A percentile compares a stretch with the other conserved stretches of the same genome.
phyloP scores from a whole-genome alignment of 495 filamentous ascomycete genomes.

The Cairneyella variabilis region DNA sequence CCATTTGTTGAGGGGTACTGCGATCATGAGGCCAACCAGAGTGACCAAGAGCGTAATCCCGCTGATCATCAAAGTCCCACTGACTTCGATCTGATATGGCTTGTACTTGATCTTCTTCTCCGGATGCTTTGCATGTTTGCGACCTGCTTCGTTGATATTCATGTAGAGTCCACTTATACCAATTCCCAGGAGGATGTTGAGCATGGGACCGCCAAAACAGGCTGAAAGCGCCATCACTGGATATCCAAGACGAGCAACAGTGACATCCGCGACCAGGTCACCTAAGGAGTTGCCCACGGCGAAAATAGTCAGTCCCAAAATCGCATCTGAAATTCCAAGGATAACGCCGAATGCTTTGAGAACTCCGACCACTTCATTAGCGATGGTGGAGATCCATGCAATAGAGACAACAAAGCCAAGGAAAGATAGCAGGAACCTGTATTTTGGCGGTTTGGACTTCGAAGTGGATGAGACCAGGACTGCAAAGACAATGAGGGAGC shows the following conservation, averaged over 20 bases:
- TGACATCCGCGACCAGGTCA: conserved; percentile 92
- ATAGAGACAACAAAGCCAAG: conserved; percentile 89
- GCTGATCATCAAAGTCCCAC: conserved; percentile 76
- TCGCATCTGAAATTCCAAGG: conserved; percentile 88
- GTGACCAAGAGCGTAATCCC: conserved; percentile 78
- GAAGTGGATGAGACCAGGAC: conserved; percentile 62
- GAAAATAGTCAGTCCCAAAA: conserved; percentile 93
- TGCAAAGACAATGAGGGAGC: conserved; percentile 61
- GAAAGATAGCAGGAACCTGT: conserved; percentile 75
- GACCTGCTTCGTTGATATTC: conserved; percentile 56
- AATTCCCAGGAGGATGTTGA: conserved; percentile 95
- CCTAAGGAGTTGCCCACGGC: conserved; percentile 94
- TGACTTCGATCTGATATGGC: conserved; percentile 77
- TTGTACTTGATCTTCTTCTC: conserved; percentile 45
- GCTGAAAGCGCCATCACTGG: conserved; percentile 96
- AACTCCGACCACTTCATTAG: conserved; percentile 92
- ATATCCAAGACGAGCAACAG: conserved; percentile 86
- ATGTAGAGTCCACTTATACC: conserved; percentile 86
- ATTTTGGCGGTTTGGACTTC: conserved; percentile 52
- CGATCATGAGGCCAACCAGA: conserved; percentile 69
- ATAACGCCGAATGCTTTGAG: conserved; percentile 94
- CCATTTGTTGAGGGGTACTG: conserved; percentile 86
- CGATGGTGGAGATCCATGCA: conserved; percentile 94
- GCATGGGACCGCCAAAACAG: conserved; percentile 95
- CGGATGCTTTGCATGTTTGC: conserved; percentile 55